Evolutionary conservation across 352 stramenopile genomes (phyloP).

Genomic region (Globisporangium iwayamae): DNA sequence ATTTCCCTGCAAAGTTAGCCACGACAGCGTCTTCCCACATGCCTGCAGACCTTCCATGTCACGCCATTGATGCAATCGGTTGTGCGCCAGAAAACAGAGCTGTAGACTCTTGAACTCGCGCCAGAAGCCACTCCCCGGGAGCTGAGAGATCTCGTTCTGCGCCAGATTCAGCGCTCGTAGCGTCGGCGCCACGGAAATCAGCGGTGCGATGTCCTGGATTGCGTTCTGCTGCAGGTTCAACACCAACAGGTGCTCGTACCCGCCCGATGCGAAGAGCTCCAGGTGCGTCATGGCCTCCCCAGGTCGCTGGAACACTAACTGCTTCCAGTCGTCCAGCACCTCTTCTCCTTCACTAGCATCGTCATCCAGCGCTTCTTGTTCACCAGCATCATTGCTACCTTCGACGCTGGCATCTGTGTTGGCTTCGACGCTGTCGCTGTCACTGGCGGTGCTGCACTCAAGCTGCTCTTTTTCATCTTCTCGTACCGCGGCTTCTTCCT

Average conservation of each 20-base stretch:
- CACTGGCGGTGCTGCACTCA: background rate
- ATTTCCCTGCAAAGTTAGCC: constrained; percentile 60
- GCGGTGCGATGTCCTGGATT: constrained; percentile 49
- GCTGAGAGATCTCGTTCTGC: constrained; percentile 44
- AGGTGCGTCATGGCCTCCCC: constrained; percentile 30
- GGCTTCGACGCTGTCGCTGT: background rate
- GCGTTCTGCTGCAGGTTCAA: constrained; percentile 63
- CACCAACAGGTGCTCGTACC: constrained; percentile 54
- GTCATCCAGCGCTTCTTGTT: background rate
- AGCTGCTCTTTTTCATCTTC: background rate
- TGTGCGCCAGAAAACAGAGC: constrained; percentile 60
- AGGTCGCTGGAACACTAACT: constrained; percentile 54
- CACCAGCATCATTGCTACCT: background rate
- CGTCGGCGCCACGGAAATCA: constrained; percentile 34
- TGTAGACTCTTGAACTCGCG: constrained; percentile 36
- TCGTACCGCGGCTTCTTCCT: background rate
- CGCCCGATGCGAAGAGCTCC: constrained; percentile 26
- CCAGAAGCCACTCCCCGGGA: constrained; percentile 56
- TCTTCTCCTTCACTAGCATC: constrained; percentile 3
- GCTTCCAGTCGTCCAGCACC: constrained; percentile 35
- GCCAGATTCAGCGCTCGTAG: constrained; percentile 58
- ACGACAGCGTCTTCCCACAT: constrained; percentile 37
- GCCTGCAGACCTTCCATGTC: constrained; percentile 45
- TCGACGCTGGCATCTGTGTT: background rate
- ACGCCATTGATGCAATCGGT: constrained; percentile 43